phyloP scores from a whole-genome alignment of 352 stramenopile species.

The Phytopythium helicoides region DNA sequence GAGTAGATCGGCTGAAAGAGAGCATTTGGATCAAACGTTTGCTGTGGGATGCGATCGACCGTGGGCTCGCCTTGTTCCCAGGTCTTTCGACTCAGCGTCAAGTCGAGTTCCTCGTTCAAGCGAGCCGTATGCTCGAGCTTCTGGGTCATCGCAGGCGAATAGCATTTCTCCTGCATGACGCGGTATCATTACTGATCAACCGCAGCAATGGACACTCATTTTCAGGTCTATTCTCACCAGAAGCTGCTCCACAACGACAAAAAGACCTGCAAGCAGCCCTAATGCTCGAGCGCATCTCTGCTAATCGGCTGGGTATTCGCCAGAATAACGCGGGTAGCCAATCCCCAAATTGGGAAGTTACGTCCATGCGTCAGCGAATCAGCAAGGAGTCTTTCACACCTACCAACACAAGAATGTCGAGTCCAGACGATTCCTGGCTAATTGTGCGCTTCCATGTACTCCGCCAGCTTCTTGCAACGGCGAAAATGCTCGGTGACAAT shows the following conservation, averaged over 20 bases:
- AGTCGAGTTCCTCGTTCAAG: slow-evolving; percentile 63
- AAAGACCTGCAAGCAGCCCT: slow-evolving; percentile 62
- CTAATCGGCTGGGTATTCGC: slow-evolving; percentile 45
- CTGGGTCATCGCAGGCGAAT: slow-evolving; percentile 61
- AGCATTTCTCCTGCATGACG: slow-evolving; percentile 75
- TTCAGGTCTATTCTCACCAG: slow-evolving; percentile 4
- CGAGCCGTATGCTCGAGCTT: slow-evolving; percentile 61
- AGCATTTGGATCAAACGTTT: slow-evolving; percentile 68
- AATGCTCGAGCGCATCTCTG: slow-evolving; percentile 49
- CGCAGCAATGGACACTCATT: slow-evolving; percentile 18
- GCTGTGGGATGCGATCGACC: slow-evolving; percentile 64
- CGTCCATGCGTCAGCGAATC: slow-evolving; percentile 28
- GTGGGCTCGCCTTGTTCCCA: slow-evolving; percentile 48
- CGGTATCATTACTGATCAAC: slow-evolving; percentile 38
- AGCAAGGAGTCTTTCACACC: slow-evolving; percentile 13
- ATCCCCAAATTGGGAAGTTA: slow-evolving; percentile 41
- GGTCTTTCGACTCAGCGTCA: slow-evolving; percentile 50
- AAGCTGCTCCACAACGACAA: slow-evolving; percentile 18
- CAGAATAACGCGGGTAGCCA: slow-evolving; percentile 2
- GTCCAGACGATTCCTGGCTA: slow-evolving; percentile 53
- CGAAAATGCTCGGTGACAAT: slow-evolving; percentile 52
- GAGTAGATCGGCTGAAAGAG: slow-evolving; percentile 44
- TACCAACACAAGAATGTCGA: not conserved
- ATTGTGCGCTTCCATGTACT: slow-evolving; percentile 75
- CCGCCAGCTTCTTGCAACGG: slow-evolving; percentile 64